Percentiles rank a stretch among this genome's conserved stretches.
Evolutionary conservation across 1,139 yeast genomes (phyloP).

Genomic region (Geotrichum carabidarum): DNA sequence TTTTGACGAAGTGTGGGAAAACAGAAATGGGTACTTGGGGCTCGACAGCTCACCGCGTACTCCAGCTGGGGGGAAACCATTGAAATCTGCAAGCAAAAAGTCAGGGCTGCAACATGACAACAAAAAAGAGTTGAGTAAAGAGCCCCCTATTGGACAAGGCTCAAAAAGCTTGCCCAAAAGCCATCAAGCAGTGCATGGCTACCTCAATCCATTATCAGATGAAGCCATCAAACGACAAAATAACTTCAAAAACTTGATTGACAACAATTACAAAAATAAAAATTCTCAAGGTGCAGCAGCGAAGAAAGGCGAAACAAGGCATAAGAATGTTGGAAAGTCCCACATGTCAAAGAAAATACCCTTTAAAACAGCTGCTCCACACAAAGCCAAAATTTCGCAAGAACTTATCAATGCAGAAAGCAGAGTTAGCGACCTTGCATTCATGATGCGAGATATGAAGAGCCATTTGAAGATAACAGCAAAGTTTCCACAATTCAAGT

Average conservation of each 20-base stretch:
- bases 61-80: no score
- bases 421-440: not conserved
- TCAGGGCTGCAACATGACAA: no score
- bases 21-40: no score
- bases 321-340: not conserved
- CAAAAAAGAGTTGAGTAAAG: no score
- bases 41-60: no score
- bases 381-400: not conserved
- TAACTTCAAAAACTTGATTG: not conserved
- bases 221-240: conserved; percentile 9
- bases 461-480: not conserved
- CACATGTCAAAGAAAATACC: not conserved
- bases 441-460: conserved; percentile 5
- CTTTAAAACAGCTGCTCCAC: not conserved
- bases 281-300: conserved; percentile 7
- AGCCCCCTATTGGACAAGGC: no score
- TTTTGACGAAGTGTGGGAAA: no score
- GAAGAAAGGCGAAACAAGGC: conserved; percentile 7
- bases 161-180: not conserved
- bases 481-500: not conserved
- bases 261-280: not conserved
- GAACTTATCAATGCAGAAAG: conserved; percentile 6
- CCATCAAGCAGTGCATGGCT: conserved; percentile 12
- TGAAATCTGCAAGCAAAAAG: no score
- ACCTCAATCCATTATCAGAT: conserved; percentile 5